Evolutionary conservation across 805 yeast genomes (phyloP), one percentile per base, ranked within the genome.

Genomic region (Tanozyma kutaoensis): DNA sequence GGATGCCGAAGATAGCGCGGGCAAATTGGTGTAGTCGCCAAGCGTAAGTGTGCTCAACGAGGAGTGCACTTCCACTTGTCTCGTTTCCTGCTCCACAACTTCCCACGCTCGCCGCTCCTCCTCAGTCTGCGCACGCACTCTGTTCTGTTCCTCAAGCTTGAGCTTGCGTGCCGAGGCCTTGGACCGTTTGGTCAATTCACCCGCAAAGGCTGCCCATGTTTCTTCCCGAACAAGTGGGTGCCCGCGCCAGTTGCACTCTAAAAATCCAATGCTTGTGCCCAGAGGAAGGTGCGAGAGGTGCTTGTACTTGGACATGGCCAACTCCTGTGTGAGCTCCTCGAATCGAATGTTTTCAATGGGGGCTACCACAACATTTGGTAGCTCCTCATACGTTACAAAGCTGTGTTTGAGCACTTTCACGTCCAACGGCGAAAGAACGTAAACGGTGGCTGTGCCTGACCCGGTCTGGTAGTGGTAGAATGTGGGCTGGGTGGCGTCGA

Each of bases 171-270:
- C 52, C 1, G 70, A 55, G 20, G 52, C 50, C 34, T 68, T 63
- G 11, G 75, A 59, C 34, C 95, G 56, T 22, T 68, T 72, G 14
- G 48, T 50, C 18, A 82, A 49, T 33, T 75, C 84, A 18, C 56
- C 59, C 25, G 64, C 58, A 46, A 72, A 78, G 15, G 46, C 42
- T 3, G 53, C 51, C 62, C 55, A 60, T 28, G 48, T 50, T 28
- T 50, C 61, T n/a, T 33, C 32, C 14, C 36, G 29, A 8, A 58
- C 39, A 27, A 29, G 47, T 30, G 49, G 57, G 37, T 49, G 57
- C 11, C 48, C 34, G 18, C 30, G 34, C 97, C 97, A 88, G 45
- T 82, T 76, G 27, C 95, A 67, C 40, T 91, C 97, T 29, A 91
- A 45, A 35, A 81, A 73, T 8, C 85, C 93, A 23, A 88, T 49